Base-by-base conservation (phyloP, 2,329 filamentous ascomycete genomes). In the Fusarium globosum region DNA sequence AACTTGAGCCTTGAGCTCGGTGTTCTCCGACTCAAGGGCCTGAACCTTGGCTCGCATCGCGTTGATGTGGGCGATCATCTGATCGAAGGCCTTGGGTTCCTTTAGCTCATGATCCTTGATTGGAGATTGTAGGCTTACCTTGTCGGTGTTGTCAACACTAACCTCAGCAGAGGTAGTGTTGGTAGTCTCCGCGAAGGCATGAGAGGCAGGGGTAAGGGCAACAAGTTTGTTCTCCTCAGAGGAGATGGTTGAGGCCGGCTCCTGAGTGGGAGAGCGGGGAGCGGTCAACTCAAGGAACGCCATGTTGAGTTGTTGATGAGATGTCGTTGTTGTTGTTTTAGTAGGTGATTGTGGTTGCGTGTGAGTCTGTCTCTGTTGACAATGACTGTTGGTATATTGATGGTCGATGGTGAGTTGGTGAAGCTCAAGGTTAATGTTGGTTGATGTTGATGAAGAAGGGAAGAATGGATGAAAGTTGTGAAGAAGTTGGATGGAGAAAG, bases 311-410 rank as follows among this genome's bases (percentile, higher is more conserved):
- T 18, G 2, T 28, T 14, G 51, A n/a, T 21, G 6, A 12, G 18
- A 4, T 1, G 6, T 5, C n/a, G 23, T 38, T 4, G 3, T 13
- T 2, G 7, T 38, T 15, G 2, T 51, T 15, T 23, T 23, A 11
- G 11, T 23, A 1, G 15, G 16, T n/a, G 10, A 45, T 7, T 12
- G 4, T 4, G 18, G 10, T 28, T 38, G 10, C 15, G 20, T n/a
- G 14, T 28, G 7, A 39, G 20, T 30, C 9, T 53, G 23, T 7
- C 23, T 39, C 7, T 53, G 20, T 18, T 28, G 14, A 28, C 30
- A n/a, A n/a, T 15, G 4, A n/a, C 21, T n/a, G 20, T n/a, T 13
- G 15, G 15, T 13, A 33, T 18, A 21, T n/a, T 3, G 11, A 18
- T 8, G 7, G 18, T 30, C 3, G 26, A 30, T 33, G 46, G 20